Evolutionary conservation across 1,139 yeast genomes (phyloP).

Genomic region (Sugiyamaella novakii): DNA sequence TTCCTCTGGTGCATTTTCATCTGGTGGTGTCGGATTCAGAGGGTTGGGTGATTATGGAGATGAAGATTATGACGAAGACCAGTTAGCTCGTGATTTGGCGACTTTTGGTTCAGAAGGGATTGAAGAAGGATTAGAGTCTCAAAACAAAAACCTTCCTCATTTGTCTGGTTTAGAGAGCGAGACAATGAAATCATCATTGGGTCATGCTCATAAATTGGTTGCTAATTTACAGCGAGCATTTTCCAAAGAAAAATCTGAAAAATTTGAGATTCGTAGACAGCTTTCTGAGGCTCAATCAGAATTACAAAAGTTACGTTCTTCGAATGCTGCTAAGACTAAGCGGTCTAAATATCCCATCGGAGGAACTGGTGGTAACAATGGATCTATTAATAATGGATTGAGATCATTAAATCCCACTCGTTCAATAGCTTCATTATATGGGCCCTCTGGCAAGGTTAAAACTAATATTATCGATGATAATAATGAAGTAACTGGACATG

Average conservation of each 20-base stretch:
- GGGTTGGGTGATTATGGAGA: conserved; percentile 27
- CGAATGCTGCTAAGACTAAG: conserved; percentile 24
- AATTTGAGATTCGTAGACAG: conserved; percentile 39
- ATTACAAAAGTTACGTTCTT: conserved; percentile 11
- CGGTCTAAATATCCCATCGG: conserved; percentile 26
- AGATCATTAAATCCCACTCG: conserved; percentile 5
- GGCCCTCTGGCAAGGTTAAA: conserved; percentile 13
- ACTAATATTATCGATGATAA: conserved; percentile 22
- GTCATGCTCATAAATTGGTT: conserved; percentile 58
- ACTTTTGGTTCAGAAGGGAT: conserved; percentile 7
- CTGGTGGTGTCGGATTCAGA: conserved; percentile 5
- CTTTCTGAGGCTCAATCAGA: conserved; percentile 28
- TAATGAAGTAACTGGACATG: conserved; percentile 15
- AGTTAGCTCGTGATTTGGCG: conserved; percentile 13
- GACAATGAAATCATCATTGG: conserved; percentile 64
- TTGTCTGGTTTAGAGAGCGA: conserved; percentile 63
- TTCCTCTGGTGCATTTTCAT: conserved; percentile 1
- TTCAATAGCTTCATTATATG: conserved; percentile 2
- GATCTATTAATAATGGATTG: conserved; percentile 3
- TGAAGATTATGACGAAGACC: conserved; percentile 36
- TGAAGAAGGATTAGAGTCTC: conserved; percentile 1
- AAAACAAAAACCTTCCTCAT: conserved; percentile 3
- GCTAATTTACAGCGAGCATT: conserved; percentile 36
- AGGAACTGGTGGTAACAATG: conserved; percentile 16
- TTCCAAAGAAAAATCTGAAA: conserved; percentile 42